These are phyloP conservation scores for Naganishia vishniacii DNA, from an alignment of 768 basidiomycete genomes.

Conservation along the genomic window DNA sequence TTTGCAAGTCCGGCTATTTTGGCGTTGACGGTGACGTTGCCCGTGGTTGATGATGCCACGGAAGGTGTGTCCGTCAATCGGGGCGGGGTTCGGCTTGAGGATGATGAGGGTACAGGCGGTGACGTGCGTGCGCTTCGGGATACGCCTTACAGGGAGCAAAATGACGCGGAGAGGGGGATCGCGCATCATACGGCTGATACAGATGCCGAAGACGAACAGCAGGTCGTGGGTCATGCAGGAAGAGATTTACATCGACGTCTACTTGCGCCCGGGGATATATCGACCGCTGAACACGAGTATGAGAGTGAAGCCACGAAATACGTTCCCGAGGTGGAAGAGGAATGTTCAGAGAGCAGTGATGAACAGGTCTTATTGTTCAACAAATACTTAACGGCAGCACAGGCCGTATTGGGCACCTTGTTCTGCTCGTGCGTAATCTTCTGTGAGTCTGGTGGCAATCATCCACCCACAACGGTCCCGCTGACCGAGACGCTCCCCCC, in stretches of 20 bases:
- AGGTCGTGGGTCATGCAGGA: slow-evolving; percentile 34
- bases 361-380: slow-evolving; percentile 44
- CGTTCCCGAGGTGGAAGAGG: neutral
- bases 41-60: slow-evolving; percentile 74
- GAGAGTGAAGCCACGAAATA: neutral
- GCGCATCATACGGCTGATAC: slow-evolving; percentile 18
- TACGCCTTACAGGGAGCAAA: slow-evolving; percentile 62
- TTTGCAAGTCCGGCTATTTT: slow-evolving; percentile 84
- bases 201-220: slow-evolving; percentile 31
- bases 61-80: slow-evolving; percentile 30
- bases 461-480: neutral
- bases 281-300: neutral
- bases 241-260: slow-evolving; percentile 45
- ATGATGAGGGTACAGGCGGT: slow-evolving; percentile 64
- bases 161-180: slow-evolving; percentile 47
- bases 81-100: slow-evolving; percentile 45
- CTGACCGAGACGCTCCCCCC: neutral
- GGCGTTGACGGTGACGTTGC: slow-evolving; percentile 77
- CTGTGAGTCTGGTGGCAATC: slow-evolving; percentile 58
- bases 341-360: slow-evolving; percentile 12
- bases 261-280: slow-evolving; percentile 32
- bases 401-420: slow-evolving; percentile 75
- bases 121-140: slow-evolving; percentile 50
- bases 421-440: slow-evolving; percentile 73
- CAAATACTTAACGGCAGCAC: slow-evolving; percentile 74